Evolutionary conservation across 2,329 filamentous ascomycete species (phyloP).

Genomic region (Diplodia mutila): DNA sequence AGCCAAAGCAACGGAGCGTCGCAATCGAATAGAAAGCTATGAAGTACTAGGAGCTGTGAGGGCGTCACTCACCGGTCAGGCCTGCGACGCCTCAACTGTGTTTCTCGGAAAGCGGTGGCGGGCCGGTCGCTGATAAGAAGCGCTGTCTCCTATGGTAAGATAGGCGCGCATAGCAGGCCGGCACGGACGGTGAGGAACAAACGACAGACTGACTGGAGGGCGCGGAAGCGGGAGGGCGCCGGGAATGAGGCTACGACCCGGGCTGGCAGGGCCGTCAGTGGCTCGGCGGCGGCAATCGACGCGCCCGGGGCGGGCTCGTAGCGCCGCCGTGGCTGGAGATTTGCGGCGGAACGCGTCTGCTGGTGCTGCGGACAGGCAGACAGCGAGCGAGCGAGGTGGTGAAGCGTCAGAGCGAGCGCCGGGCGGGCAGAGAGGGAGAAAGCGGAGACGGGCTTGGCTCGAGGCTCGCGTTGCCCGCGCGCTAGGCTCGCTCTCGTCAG

Average conservation of each 20-base stretch:
- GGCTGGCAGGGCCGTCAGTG: background rate
- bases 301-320: background rate
- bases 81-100: background rate
- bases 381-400: background rate
- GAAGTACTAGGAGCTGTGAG: constrained; percentile 7
- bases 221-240: constrained; percentile 21
- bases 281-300: constrained; percentile 1
- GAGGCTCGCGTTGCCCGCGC: background rate
- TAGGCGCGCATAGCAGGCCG: background rate
- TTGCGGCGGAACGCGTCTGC: background rate
- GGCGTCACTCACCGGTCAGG: background rate
- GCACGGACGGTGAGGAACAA: background rate
- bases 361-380: background rate
- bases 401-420: background rate
- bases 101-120: background rate
- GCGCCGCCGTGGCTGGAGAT: background rate
- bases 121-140: background rate
- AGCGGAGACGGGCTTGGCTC: constrained; percentile 14
- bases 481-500: background rate
- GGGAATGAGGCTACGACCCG: constrained; percentile 5
- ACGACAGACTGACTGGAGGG: background rate
- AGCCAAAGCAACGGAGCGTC: background rate
- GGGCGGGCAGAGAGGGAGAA: background rate
- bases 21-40: background rate
- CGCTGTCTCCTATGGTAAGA: constrained; percentile 4